Evolutionary conservation across 2,329 filamentous ascomycete genomes (phyloP), one percentile per base, ranked within the genome.

Genomic region (Didymella pomorum): DNA sequence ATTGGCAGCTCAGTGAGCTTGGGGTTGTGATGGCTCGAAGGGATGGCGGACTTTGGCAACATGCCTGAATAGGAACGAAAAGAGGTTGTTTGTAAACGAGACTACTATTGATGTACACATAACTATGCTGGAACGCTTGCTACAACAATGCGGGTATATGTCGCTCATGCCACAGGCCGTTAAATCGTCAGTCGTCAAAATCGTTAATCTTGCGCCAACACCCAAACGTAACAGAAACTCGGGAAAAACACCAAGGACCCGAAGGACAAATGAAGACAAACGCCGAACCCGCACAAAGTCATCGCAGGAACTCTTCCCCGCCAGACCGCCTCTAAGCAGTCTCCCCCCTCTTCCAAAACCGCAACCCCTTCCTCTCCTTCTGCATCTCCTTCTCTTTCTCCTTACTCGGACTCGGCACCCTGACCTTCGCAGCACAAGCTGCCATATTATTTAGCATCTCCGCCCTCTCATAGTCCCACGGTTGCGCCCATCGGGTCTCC

Each of bases 391-490:
- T n/a, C 35, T 43, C 60, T 52, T 56, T 62, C 43, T 29, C 43
- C 33, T 64, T 61, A 16, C 53, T 62, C 21, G 55, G 35, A 20
- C 28, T 35, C 3, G 55, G 55, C 0, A 53, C 45, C 14, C 42
- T 47, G 3, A 47, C 61, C 20, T 56, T 39, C 12, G 59, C 52
- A 8, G 50, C 43, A 1, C 63, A 47, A 16, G 64, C 70, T 28
- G 78, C 78, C 60, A 80, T 75, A 4, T 65, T 64, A 54, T 82
- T 82, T 64, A 77, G 61, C 21, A 76, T 66, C 43, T 76, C 78
- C 52, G 79, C 79, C 31, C 73, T 75, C 31, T 78, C 77, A 45
- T 76, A 78, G 52, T 82, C 77, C 54, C 71, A 81, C 6, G 79
- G 79, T 52, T 59, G 70, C 0, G 73, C 70, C 80, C 80, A 82